Conservation (phyloP, 1,284 basidiomycete genomes). For the Boletus albobrunnescens region DNA sequence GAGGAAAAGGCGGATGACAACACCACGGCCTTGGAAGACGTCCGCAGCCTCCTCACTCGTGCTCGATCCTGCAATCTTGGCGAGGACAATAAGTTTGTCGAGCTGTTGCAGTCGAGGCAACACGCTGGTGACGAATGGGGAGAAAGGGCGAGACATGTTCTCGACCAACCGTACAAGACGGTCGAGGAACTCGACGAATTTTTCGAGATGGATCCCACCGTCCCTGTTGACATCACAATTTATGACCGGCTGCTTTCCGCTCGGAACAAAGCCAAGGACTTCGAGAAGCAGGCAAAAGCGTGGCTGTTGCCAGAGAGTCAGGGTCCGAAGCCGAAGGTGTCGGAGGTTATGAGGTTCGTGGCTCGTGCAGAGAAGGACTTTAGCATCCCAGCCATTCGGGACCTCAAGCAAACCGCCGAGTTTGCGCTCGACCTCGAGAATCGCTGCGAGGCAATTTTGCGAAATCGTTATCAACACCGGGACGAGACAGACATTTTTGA, state of each 20-base stretch:
- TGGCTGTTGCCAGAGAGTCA: conserved; percentile 59
- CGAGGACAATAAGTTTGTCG: conserved; percentile 56
- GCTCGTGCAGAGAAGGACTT: conserved; percentile 72
- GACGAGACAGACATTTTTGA: conserved; percentile 63
- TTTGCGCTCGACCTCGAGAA: conserved; percentile 70
- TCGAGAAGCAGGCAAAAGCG: conserved; percentile 67
- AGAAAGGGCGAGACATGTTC: conserved; percentile 54
- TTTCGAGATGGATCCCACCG: conserved; percentile 51
- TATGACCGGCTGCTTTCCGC: conserved; percentile 57
- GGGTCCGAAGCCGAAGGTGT: conserved; percentile 54
- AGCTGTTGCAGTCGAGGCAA: conserved; percentile 53
- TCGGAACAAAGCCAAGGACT: conserved; percentile 64
- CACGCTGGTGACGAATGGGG: conserved; percentile 69
- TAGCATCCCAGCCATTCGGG: conserved; percentile 58
- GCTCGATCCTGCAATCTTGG: conserved; percentile 66
- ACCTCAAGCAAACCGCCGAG: conserved; percentile 63
- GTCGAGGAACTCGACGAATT: conserved; percentile 70
- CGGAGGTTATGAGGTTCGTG: conserved; percentile 64
- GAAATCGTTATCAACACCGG: conserved; percentile 51
- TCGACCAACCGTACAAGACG: conserved; percentile 64
- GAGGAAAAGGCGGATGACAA: conserved; percentile 61
- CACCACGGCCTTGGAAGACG: conserved; percentile 59
- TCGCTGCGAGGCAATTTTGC: conserved; percentile 68
- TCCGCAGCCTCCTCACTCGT: conserved; percentile 61
- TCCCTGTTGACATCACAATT: conserved; percentile 62